A percentile compares a stretch with the other conserved stretches of the same genome.
Evolutionary conservation across 2,329 filamentous ascomycete genomes (phyloP).

Genomic region (Elsinoe batatas): DNA sequence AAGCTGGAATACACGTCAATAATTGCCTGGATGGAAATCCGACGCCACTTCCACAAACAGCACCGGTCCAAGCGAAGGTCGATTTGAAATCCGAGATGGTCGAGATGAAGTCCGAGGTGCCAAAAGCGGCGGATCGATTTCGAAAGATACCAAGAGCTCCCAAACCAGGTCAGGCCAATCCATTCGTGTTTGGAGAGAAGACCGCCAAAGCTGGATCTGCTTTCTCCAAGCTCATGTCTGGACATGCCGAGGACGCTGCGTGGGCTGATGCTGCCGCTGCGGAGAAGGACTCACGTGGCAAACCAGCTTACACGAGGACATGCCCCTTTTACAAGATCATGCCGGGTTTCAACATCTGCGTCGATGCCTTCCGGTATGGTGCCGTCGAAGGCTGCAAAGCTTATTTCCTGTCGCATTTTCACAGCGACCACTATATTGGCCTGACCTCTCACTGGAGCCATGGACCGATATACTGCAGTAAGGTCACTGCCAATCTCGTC

Average conservation of each 20-base stretch:
- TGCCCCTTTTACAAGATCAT: slow-evolving; percentile 99
- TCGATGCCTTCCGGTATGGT: slow-evolving; percentile 93
- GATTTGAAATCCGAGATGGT: slow-evolving; percentile 25
- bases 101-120: slow-evolving; percentile 27
- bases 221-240: slow-evolving; percentile 88
- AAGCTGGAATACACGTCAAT: slow-evolving; percentile 80
- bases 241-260: slow-evolving; percentile 78
- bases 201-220: slow-evolving; percentile 50
- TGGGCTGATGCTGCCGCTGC: slow-evolving; percentile 80
- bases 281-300: slow-evolving; percentile 68
- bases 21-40: slow-evolving; percentile 79
- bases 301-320: slow-evolving; percentile 76
- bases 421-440: slow-evolving; percentile 94
- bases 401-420: slow-evolving; percentile 96
- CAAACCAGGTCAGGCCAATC: slow-evolving; percentile 70
- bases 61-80: slow-evolving; percentile 3
- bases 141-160: slow-evolving; percentile 57
- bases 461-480: slow-evolving; percentile 93
- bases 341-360: slow-evolving; percentile 82
- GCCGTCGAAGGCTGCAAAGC: slow-evolving; percentile 85
- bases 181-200: slow-evolving; percentile 49
- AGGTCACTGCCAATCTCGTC: slow-evolving; percentile 81
- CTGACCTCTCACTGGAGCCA: slow-evolving; percentile 81
- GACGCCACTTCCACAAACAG: slow-evolving; percentile 38
- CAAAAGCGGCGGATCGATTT: slow-evolving; percentile 43